Conservation (phyloP, 1,284 basidiomycete genomes). For the Marasmius oreades region DNA sequence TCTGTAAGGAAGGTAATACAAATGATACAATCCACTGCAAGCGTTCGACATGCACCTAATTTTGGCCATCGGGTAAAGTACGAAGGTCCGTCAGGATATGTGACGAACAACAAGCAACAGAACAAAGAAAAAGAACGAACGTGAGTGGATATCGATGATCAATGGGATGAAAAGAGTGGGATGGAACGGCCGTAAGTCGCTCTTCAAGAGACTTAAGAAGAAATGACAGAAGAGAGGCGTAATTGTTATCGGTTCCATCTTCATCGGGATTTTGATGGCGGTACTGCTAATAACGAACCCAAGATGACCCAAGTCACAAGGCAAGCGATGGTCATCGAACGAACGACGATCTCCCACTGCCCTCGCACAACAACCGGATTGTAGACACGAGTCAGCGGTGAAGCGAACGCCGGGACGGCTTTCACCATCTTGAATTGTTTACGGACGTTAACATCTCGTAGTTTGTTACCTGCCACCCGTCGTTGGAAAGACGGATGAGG, state of each 20-base stretch:
- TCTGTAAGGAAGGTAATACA: conserved; percentile 10
- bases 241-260: not conserved
- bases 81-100: too few species aligned
- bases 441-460: conserved; percentile 23
- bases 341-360: conserved; percentile 70
- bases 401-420: conserved; percentile 64
- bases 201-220: not conserved
- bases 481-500: conserved; percentile 6
- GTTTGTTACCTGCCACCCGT: not conserved
- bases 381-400: conserved; percentile 63
- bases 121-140: too few species aligned
- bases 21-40: not conserved
- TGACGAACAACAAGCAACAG: too few species aligned
- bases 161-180: too few species aligned
- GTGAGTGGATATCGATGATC: too few species aligned
- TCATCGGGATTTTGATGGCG: conserved; percentile 8
- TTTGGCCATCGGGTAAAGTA: too few species aligned
- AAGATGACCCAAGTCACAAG: conserved; percentile 15
- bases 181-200: too few species aligned
- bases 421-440: conserved; percentile 45
- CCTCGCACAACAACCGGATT: conserved; percentile 68
- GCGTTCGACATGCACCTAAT: too few species aligned
- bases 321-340: conserved; percentile 26
- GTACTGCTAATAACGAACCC: conserved; percentile 16
- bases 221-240: not conserved